A percentile compares a stretch with the other conserved stretches of the same genome.
phyloP scores from a whole-genome alignment of 495 filamentous ascomycete genomes.

The Penicillium egyptiacum region DNA sequence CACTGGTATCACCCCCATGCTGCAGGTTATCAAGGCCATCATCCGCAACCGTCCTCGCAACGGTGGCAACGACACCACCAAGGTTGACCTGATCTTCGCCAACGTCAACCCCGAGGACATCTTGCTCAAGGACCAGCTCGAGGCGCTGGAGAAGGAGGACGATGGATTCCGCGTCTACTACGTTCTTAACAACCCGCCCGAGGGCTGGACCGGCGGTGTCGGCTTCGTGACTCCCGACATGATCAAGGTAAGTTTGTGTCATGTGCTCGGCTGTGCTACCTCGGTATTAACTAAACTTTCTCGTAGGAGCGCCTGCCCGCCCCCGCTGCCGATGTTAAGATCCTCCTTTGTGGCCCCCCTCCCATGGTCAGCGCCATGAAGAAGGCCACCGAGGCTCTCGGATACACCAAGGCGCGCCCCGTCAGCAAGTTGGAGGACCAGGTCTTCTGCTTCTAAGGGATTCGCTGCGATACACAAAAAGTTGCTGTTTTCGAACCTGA shows the following conservation, averaged over 20 bases:
- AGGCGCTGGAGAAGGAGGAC: constrained; percentile 73
- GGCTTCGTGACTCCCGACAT: constrained; percentile 95
- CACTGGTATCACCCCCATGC: constrained; percentile 97
- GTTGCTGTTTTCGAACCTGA: background rate
- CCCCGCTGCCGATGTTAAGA: constrained; percentile 84
- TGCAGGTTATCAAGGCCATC: constrained; percentile 90
- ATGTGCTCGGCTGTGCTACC: background rate
- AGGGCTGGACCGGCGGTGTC: constrained; percentile 83
- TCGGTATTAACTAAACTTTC: constrained; percentile 19
- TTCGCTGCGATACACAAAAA: constrained; percentile 1
- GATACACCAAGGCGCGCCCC: constrained; percentile 85
- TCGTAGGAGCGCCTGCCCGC: constrained; percentile 73
- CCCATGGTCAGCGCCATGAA: constrained; percentile 98
- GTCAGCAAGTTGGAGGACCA: constrained; percentile 98
- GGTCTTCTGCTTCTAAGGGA: constrained; percentile 89
- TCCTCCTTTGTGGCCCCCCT: constrained; percentile 93
- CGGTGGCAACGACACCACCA: constrained; percentile 73
- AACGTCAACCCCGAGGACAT: constrained; percentile 95
- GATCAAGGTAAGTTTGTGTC: constrained; percentile 69
- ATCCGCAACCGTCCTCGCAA: constrained; percentile 70
- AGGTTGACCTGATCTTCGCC: constrained; percentile 93
- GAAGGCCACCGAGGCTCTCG: constrained; percentile 85
- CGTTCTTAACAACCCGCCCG: constrained; percentile 93
- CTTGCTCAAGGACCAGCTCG: constrained; percentile 85
- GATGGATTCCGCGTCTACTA: constrained; percentile 82